Base-by-base conservation (phyloP, 2,329 filamentous ascomycete genomes). In the Claviceps quebecensis region DNA sequence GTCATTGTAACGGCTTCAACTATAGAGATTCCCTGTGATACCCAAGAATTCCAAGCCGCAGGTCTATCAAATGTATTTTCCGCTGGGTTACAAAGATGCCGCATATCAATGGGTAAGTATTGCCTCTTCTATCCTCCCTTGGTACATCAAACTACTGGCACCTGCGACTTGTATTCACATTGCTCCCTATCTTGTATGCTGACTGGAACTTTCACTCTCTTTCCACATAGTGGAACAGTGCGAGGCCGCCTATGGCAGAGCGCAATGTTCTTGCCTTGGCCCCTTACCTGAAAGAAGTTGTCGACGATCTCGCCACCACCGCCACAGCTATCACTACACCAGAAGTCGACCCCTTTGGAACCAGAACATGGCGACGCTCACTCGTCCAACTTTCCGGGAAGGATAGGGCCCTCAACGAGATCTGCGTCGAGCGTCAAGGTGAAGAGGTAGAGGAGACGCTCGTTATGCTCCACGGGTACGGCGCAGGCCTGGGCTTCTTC, bases 401-500 rank as follows among this genome's bases (percentile, higher is more conserved):
- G 66, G 81, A 95, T 64, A 81, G 93, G 48, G 86, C 83, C 2
- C 67, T 98, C 55, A 97, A 98, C 63, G 93, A 98, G 63, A 93
- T 96, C 65, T 89, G 86, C 1, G 80, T 98, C 2, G 87, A 95
- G 69, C 77, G 90, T 48, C 70, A 88, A 1, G 87, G 82, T 38
- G 90, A 96, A 63, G 69, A 83, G 4, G 78, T 81, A 0, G 84
- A 94, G 46, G 84, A 97, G 62, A 93, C 87, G 44, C 74, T 98
- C 16, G 91, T 98, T 45, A 95, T 98, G 80, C 72, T 98, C 4
- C 93, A 98, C 64, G 93, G 93, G 55, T 98, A 98, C 66, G 93
- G 93, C 46, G 93, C 93, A 2, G 93, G 93, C 0, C 76, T 98
- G 0, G 93, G 91, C 22, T 97, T 98, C 69, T 98, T 95, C 74